Base-by-base conservation (phyloP, 1,139 yeast genomes). In the Debaryomycetaceae sp. region DNA sequence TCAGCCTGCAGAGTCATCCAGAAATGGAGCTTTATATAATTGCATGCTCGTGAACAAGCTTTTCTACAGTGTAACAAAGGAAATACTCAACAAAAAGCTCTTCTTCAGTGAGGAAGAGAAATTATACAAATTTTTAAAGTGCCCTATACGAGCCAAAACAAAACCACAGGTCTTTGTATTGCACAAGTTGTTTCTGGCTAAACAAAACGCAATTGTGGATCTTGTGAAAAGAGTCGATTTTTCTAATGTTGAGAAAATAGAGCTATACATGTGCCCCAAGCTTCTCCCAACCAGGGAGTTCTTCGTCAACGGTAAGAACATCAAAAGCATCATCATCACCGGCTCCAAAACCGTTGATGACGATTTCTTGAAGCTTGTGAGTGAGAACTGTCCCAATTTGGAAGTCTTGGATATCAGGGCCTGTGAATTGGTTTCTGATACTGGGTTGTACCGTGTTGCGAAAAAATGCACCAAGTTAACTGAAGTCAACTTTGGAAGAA, bases 241-340 rank as follows among this genome's bases (percentile, higher is more conserved):
- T 32, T 67, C 73, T 5, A 65, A 72, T 30, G 59, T 89, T 36
- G 67, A 71, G 45, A 78, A 85, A 82, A 67, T 91, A 32, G 96
- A 89, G 58, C 70, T 89, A 49, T 88, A 85, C 61, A 84, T 91
- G 58, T 89, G 96, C 56, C 94, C 96, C 3, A 71, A 72, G 40
- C 58, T 87, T 29, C 53, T 73, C 3, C 96, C 96, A 1, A 72
- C 78, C 0, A 50, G 63, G 5, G 45, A 73, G 66, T 56, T 74
- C 71, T 52, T 67, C 68, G 11, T 63, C 68, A 19, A 47, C 32
- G 60, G 63, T 5, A 49, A 58, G 9, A 58, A 60, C n/a, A 61
- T 89, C 42, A 73, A 75, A 45, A 78, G 75, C 43, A 61, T 91
- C 31, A 72, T 81, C 2, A 65, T 91, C 9, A 94, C 97, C 1